Evolutionary conservation across 1,284 basidiomycete genomes (phyloP).

Genomic region (Volvariella volvacea): DNA sequence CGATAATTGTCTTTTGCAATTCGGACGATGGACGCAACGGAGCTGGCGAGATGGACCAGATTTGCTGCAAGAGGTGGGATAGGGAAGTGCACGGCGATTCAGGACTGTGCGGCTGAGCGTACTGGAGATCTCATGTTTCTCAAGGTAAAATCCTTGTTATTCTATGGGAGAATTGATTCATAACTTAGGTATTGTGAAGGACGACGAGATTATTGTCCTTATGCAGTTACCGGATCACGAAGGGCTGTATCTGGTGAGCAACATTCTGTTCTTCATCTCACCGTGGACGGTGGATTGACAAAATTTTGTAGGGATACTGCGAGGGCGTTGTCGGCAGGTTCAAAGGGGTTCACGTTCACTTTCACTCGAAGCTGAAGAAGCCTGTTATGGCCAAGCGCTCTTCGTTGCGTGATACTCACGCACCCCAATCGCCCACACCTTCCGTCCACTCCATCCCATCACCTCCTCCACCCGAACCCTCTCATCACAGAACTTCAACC

Average conservation of each 20-base stretch:
- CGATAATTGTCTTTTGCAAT: no score
- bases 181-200: conserved; percentile 31
- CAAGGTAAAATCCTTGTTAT: conserved; percentile 35
- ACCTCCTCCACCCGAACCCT: conserved; percentile 3
- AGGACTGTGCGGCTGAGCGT: conserved; percentile 74
- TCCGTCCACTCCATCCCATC: conserved; percentile 4
- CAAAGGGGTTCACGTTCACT: conserved; percentile 58
- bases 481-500: conserved; percentile 1
- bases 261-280: neutral
- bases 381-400: conserved; percentile 70
- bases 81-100: conserved; percentile 63
- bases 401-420: conserved; percentile 20
- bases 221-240: conserved; percentile 58
- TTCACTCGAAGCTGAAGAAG: conserved; percentile 74
- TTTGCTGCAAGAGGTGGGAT: conserved; percentile 80
- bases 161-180: neutral
- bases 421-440: conserved; percentile 12
- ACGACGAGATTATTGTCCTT: conserved; percentile 77
- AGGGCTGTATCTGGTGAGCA: conserved; percentile 56
- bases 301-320: conserved; percentile 61
- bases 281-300: neutral
- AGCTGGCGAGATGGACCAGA: conserved; percentile 72
- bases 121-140: conserved; percentile 86
- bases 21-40: conserved; percentile 59
- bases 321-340: conserved; percentile 90